A percentile compares a stretch with the other conserved stretches of the same genome.
Evolutionary conservation across 805 yeast genomes (phyloP).

Genomic region (Wickerhamia fluorescens): DNA sequence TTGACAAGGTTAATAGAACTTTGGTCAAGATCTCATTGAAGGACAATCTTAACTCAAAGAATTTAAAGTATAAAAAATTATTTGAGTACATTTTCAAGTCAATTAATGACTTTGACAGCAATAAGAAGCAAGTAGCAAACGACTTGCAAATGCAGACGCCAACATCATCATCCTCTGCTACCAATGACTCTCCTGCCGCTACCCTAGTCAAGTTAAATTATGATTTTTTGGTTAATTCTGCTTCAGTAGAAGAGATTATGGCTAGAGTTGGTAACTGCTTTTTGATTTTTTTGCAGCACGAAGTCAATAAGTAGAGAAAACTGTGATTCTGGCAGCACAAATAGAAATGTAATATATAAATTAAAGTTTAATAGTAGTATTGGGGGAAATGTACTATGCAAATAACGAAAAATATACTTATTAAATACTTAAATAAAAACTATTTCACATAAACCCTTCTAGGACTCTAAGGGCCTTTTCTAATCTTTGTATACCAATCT

Average conservation of each 20-base stretch:
- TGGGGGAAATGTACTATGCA: too few species aligned
- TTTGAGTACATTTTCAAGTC: conserved; percentile 30
- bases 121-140: conserved; percentile 4
- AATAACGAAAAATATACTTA: too few species aligned
- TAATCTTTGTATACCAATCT: conserved; percentile 72
- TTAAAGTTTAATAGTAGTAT: too few species aligned
- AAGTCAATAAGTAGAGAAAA: conserved; percentile 2
- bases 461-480: conserved; percentile 77
- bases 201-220: conserved; percentile 28
- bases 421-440: too few species aligned
- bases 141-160: conserved; percentile 6
- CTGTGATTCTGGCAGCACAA: too few species aligned
- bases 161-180: conserved; percentile 3
- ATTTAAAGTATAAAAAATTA: conserved; percentile 29
- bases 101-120: conserved; percentile 15
- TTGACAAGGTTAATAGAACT: conserved; percentile 14
- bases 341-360: too few species aligned
- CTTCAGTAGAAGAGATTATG: conserved; percentile 23
- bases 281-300: conserved; percentile 8
- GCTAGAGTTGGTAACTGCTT: conserved; percentile 24
- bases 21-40: conserved; percentile 25
- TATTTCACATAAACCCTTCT: conserved; percentile 62
- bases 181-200: not conserved
- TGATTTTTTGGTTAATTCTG: conserved; percentile 27
- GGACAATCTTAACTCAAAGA: conserved; percentile 30